phyloP scores from a whole-genome alignment of 768 basidiomycete species.

The Postia placenta region DNA sequence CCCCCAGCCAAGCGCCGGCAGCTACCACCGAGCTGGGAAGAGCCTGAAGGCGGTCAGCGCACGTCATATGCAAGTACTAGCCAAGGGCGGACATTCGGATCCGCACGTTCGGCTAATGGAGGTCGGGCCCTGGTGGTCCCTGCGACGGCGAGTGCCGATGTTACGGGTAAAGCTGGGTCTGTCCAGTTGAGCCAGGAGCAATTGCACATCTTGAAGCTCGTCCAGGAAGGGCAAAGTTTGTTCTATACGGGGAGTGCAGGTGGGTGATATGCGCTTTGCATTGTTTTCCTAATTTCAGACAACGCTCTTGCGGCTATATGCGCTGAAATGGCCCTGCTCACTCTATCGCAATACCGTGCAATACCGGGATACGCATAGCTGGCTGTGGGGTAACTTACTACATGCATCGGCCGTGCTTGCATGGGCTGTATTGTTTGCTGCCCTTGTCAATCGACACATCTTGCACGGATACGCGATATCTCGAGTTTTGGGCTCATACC shows the following conservation, averaged over 20 bases:
- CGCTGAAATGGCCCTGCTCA: too few species aligned
- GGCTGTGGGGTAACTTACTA: too few species aligned
- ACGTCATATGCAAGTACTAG: slow-evolving; percentile 6
- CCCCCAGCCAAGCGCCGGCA: slow-evolving; percentile 46
- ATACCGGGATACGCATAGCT: too few species aligned
- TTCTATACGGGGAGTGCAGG: slow-evolving; percentile 99
- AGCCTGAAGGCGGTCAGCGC: neutral
- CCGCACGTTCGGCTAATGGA: slow-evolving; percentile 5
- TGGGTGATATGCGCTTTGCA: too few species aligned
- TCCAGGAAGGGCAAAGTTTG: slow-evolving; percentile 64
- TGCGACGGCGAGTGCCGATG: slow-evolving; percentile 17
- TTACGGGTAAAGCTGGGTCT: slow-evolving; percentile 23
- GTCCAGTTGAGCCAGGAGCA: slow-evolving; percentile 84
- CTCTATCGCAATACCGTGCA: too few species aligned
- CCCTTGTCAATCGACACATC: too few species aligned
- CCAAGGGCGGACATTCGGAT: slow-evolving; percentile 4
- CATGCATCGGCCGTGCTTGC: too few species aligned
- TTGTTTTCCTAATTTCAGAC: too few species aligned
- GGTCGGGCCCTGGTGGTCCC: slow-evolving; percentile 17
- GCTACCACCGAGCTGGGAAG: slow-evolving; percentile 35
- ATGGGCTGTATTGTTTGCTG: too few species aligned
- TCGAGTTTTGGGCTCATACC: too few species aligned
- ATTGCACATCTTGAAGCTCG: slow-evolving; percentile 73
- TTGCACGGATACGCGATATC: too few species aligned
- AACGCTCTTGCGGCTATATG: too few species aligned